Base-by-base conservation (phyloP, 768 basidiomycete genomes). In the Trametes cingulata region DNA sequence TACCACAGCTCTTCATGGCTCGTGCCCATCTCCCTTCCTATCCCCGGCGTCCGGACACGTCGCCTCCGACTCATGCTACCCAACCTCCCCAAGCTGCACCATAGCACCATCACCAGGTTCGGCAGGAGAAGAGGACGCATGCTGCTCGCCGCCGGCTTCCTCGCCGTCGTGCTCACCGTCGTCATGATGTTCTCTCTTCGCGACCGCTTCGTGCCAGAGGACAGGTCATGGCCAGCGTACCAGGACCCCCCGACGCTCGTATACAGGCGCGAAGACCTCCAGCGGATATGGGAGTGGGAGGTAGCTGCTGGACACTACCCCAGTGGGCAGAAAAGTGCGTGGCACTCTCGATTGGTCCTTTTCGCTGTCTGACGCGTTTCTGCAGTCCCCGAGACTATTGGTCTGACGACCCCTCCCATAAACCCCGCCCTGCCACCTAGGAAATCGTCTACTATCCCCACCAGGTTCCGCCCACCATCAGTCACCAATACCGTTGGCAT, bases 201-300 rank as follows among this genome's bases (percentile, higher is more conserved):
- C 5, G 84, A 82, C 63, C 81, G 83, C 52, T 88, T 88, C 69
- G 83, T 81, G 24, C 78, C 84, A 1, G 77, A 81, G 58, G 82
- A 82, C 51, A 86, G 84, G 65, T 80, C 81, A 58, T 90, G 87
- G 87, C 80, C 86, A 7, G 46, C 62, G 46, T 73, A 76, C 17
- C 79, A 79, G 40, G 85, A 88, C 46, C 78, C 85, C 15, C 77
- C 88, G 24, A 92, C 92, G 9, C 80, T 94, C 27, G 84, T 94
- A 36, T 93, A 83, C 68, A 78, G 79, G 57, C 80, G 87, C 48
- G 85, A 90, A 58, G 94, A 98, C 69, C 71, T 97, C 41, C 91
- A 90, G 68, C 81, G 88, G 57, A 91, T 99, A 73, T 98, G 95
- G 95, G 80, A 87, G 61, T 98, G 95, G 95, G 96, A 99, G 75